Evolutionary conservation across 2,329 filamentous ascomycete genomes (phyloP), one percentile per base, ranked within the genome.

Genomic region (Dryadomyces quercivorus): DNA sequence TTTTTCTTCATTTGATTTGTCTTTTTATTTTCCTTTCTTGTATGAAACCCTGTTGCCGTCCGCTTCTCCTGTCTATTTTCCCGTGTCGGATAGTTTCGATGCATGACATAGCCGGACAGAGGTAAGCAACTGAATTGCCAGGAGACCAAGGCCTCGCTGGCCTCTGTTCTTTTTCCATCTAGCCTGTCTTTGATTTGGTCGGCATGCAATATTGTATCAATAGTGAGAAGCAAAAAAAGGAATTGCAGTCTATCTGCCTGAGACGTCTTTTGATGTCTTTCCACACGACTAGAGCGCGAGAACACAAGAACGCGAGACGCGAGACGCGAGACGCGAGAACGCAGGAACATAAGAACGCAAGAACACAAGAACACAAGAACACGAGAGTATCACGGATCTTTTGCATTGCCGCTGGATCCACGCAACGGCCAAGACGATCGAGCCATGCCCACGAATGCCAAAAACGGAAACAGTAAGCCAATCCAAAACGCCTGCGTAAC

Each of bases 391-490:
- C 10, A 40, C 36, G 36, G 36, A 4, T 40, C 15, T 40, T 40
- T 15, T 15, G 36, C 36, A 31, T 31, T 31, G 26, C 26, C 8
- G 26, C 26, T 8, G 26, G 26, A 31, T 31, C 4, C 4, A 31
- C 26, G 26, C 26, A 31, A 31, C 26, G 26, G 26, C 26, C 26
- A 31, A 31, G 26, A 31, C 26, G 8, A 31, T 31, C 26, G 26
- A 31, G 26, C 26, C 26, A 31, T 31, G 26, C 26, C 26, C 26
- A 31, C 26, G 26, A 31, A 31, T 31, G 26, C 36, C 15, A 40
- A 40, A 40, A 13, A 40, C 47, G 31, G 43, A 51, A 55, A 53
- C 55, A 55, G 56, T 57, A 59, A 57, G 57, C 51, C 46, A 51
- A 44, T 18, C 42, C 12, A 42, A 42, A 44, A 44, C 42, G 42